A percentile compares a stretch with the other conserved stretches of the same genome.
Evolutionary conservation across 805 yeast species (phyloP).

Genomic region (Lipomyces kockii): DNA sequence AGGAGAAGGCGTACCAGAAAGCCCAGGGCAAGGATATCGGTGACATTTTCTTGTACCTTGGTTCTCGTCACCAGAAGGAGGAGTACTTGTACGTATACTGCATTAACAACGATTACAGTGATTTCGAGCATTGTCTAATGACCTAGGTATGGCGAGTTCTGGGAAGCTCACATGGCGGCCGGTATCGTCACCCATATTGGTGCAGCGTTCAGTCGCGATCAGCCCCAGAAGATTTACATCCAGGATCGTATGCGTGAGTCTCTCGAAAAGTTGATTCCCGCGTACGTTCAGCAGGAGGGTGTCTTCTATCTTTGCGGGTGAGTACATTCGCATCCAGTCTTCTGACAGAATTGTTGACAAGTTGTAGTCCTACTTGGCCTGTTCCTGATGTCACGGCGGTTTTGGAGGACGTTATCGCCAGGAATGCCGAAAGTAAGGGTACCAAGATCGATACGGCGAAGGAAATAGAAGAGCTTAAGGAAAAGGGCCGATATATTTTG

Average conservation of each 20-base stretch:
- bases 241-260: conserved; percentile 89
- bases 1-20: conserved; percentile 92
- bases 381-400: conserved; percentile 95
- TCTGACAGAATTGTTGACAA: not conserved
- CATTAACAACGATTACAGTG: not conserved
- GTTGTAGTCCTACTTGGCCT: conserved; percentile 89
- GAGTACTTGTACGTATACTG: conserved; percentile 63
- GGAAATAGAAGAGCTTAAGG: conserved; percentile 92
- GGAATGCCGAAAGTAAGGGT: conserved; percentile 73
- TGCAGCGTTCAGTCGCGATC: conserved; percentile 98
- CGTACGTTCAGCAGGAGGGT: conserved; percentile 78
- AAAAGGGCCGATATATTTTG: conserved; percentile 84
- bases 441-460: conserved; percentile 70
- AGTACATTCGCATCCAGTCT: not conserved
- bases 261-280: conserved; percentile 71
- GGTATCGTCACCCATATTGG: conserved; percentile 93
- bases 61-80: conserved; percentile 93
- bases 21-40: conserved; percentile 90
- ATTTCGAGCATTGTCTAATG: not conserved
- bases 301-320: conserved; percentile 86
- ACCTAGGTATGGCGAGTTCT: conserved; percentile 78
- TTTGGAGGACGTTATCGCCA: conserved; percentile 73
- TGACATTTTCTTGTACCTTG: conserved; percentile 82
- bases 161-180: conserved; percentile 95
- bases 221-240: conserved; percentile 89